Conservation (phyloP, 2,329 filamentous ascomycete genomes). For the Cephalotrichum gorgonifer region DNA sequence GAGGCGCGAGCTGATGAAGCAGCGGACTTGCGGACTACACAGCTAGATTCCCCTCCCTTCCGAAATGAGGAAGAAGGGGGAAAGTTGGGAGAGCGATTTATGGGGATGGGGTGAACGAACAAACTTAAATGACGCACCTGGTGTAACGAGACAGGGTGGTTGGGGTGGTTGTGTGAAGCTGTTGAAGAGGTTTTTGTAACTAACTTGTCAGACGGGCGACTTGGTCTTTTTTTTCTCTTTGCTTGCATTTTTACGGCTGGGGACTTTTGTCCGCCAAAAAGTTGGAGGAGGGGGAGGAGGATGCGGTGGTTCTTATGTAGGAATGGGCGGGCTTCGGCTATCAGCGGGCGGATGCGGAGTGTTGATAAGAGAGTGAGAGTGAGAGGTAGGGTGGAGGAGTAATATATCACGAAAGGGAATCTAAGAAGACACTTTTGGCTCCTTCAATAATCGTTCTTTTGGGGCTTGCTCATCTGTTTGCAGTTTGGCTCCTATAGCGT, state of each 20-base stretch:
- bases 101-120: too few species aligned
- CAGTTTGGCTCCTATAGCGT: too few species aligned
- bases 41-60: constrained; percentile 11
- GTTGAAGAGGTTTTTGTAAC: neutral
- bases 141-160: neutral
- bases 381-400: neutral
- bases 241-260: neutral
- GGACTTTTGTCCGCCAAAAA: too few species aligned
- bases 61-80: neutral
- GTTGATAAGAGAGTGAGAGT: neutral
- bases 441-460: neutral
- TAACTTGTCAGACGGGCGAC: neutral
- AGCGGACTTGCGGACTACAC: constrained; percentile 47
- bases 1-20: constrained; percentile 55
- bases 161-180: neutral
- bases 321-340: neutral
- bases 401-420: neutral
- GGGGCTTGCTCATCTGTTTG: neutral
- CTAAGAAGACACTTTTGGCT: neutral
- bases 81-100: neutral
- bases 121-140: too few species aligned
- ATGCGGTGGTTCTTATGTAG: neutral
- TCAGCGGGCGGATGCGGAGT: neutral
- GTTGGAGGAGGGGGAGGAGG: too few species aligned
- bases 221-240: neutral